A percentile compares a stretch with the other conserved stretches of the same genome.
Evolutionary conservation across 495 filamentous ascomycete species (phyloP).

Genomic region (Lindgomyces ingoldianus): DNA sequence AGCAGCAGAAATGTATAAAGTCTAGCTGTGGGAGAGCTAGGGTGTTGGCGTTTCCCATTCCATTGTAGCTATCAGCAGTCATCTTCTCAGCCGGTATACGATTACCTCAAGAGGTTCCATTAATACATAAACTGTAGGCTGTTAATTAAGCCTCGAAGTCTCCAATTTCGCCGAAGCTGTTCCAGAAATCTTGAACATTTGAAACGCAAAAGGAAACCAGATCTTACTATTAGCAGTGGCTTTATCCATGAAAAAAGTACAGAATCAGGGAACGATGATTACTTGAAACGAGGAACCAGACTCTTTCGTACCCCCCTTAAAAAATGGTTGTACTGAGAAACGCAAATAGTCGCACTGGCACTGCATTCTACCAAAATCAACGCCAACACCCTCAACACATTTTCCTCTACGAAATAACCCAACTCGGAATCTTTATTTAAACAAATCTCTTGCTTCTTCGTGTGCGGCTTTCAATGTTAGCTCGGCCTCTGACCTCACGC

Average conservation of each 20-base stretch:
- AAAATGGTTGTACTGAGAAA: not conserved
- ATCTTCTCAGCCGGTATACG: slow-evolving; percentile 55
- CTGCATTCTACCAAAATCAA: slow-evolving; percentile 55
- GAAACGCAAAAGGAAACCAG: slow-evolving; percentile 54
- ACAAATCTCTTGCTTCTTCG: no score
- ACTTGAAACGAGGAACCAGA: slow-evolving; percentile 50
- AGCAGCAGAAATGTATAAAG: slow-evolving; percentile 4
- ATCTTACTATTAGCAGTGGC: slow-evolving; percentile 54
- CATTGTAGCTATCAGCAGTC: not conserved
- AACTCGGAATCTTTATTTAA: slow-evolving; percentile 52
- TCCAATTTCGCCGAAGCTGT: slow-evolving; percentile 47
- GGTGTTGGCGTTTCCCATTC: not conserved
- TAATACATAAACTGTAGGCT: slow-evolving; percentile 53
- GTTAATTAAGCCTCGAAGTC: slow-evolving; percentile 51
- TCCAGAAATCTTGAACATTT: slow-evolving; percentile 49
- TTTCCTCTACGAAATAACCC: slow-evolving; percentile 52
- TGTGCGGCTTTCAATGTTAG: slow-evolving; percentile 46
- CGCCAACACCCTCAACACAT: slow-evolving; percentile 55
- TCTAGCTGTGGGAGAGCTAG: not conserved
- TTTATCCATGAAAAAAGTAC: slow-evolving; percentile 45
- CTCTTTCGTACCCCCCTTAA: not conserved
- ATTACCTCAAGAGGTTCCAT: slow-evolving; percentile 50
- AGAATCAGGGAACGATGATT: slow-evolving; percentile 51
- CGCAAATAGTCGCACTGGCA: slow-evolving; percentile 48
- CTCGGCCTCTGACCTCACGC: slow-evolving; percentile 43